Base-by-base conservation (phyloP, 2,329 filamentous ascomycete genomes). In the Dactylellina leptospora region DNA sequence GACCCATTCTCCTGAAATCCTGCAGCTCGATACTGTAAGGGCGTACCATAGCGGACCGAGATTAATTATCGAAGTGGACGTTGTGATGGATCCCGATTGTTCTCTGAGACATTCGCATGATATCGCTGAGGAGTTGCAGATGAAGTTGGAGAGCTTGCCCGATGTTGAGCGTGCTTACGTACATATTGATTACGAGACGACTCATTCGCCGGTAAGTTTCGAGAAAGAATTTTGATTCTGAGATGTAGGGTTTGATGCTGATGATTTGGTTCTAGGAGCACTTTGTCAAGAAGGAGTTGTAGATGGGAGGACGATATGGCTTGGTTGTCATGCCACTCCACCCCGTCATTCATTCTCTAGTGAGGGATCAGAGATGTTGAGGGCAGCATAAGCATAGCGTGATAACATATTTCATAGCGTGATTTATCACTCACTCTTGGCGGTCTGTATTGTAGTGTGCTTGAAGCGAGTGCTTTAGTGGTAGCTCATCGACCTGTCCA, bases 161-260 rank as follows among this genome's bases (percentile, higher is more conserved):
- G 89, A 96, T 78, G 88, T 97, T 8, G 95, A 97, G 84, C 83
- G 95, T 69, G 92, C 92, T 0, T 97, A 97, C 79, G 95, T 97
- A 18, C 95, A 99, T 79, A 93, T 97, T 16, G 95, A 99, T 80
- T 97, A 96, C 77, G 95, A 97, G 82, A 97, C 93, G 2, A 92
- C 90, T 16, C 95, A 97, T 80, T 93, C 95, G 80, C 93, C 93
- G 0, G 69, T 73, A 73, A 48, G 69, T 72, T 68, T 11, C 22
- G 2, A 42, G 20, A 45, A 45, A 2, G 23, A 28, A 28, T 3
- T 5, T 9, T 18, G n/a, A 13, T n/a, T 11, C 20, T 28, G 9
- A 28, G 8, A 8, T 47, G 8, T 30, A n/a, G 20, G 6, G 6
- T 48, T 18, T 51, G 8, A 23, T 60, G 40, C 69, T 73, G 27